phyloP scores from a whole-genome alignment of 441 rosid genomes.

The Metrosideros polymorpha region DNA sequence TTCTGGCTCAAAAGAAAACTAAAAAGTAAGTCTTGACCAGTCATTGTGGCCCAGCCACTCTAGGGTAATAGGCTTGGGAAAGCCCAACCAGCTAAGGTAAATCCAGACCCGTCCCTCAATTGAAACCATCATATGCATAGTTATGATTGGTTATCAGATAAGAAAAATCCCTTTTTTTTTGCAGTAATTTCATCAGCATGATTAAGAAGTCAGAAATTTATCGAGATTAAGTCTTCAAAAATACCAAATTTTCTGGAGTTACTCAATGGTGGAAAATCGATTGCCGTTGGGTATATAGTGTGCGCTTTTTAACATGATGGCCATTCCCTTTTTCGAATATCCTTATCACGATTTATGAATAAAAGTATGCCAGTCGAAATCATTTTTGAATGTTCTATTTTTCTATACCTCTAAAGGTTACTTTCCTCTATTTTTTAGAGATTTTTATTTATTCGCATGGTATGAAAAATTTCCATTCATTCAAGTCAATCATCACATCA shows the following conservation, averaged over 20 bases:
- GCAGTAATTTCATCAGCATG: too few species aligned
- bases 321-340: too few species aligned
- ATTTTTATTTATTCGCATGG: neutral
- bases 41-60: neutral
- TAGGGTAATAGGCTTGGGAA: neutral
- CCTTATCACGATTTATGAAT: too few species aligned
- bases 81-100: neutral
- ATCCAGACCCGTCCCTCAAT: neutral
- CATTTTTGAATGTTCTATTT: too few species aligned
- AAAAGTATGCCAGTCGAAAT: too few species aligned
- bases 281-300: too few species aligned
- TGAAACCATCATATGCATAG: neutral
- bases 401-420: neutral
- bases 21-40: neutral
- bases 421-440: neutral
- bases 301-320: too few species aligned
- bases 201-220: too few species aligned
- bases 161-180: too few species aligned
- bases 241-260: too few species aligned
- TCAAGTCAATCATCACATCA: neutral
- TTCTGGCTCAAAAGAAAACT: neutral
- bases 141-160: neutral
- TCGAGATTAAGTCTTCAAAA: too few species aligned
- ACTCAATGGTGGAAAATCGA: too few species aligned
- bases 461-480: neutral